Percentiles rank a stretch among this genome's conserved stretches.
Conservation (phyloP, 192 early-diverging fungal genomes). For the Gryganskiella cystojenkinii region DNA sequence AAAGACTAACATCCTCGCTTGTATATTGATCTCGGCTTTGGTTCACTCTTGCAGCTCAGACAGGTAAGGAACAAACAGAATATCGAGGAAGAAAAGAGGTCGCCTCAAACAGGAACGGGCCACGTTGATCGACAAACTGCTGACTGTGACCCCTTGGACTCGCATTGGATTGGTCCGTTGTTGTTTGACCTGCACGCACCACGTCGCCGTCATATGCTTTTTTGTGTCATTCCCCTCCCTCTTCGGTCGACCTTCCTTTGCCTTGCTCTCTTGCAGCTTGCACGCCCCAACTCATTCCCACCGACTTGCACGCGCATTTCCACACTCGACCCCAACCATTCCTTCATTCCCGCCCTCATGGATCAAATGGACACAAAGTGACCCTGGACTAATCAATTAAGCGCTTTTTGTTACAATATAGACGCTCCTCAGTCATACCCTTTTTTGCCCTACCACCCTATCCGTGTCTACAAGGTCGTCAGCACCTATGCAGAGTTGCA, state of each 20-base stretch:
- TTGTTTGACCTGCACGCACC: background rate
- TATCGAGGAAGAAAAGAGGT: no score
- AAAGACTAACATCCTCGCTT: no score
- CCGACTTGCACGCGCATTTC: no score
- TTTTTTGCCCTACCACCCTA: slow-evolving; percentile 47
- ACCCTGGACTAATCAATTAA: background rate
- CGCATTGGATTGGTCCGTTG: background rate
- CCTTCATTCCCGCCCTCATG: background rate
- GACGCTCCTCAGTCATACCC: slow-evolving; percentile 48
- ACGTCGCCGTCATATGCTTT: background rate
- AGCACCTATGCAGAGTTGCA: slow-evolving; percentile 47
- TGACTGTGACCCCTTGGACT: background rate
- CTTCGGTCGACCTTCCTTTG: background rate
- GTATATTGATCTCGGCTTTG: background rate
- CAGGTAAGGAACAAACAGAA: slow-evolving; percentile 39
- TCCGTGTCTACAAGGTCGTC: slow-evolving; percentile 53
- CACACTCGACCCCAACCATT: no score
- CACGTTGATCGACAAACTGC: background rate
- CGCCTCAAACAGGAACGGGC: no score
- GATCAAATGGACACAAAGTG: background rate
- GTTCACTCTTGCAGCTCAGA: slow-evolving; percentile 33
- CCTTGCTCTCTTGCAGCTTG: background rate
- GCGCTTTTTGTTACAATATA: background rate
- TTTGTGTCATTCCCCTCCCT: background rate
- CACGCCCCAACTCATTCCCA: background rate